Evolutionary conservation across 1,284 basidiomycete genomes (phyloP), one percentile per base, ranked within the genome.

Genomic region (Taiwanofungus camphoratus): DNA sequence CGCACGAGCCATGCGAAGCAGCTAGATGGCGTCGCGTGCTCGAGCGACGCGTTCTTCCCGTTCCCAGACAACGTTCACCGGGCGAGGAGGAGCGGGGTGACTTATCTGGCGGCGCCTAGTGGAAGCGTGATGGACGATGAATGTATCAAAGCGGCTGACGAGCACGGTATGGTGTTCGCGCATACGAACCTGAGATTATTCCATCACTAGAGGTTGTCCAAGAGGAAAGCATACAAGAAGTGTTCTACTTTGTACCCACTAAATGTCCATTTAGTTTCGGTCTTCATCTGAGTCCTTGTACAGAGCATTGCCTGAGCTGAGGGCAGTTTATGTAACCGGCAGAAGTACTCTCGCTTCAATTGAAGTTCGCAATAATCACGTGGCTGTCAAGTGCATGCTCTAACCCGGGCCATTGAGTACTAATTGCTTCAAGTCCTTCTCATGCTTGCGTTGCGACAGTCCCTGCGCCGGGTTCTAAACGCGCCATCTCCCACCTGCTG

Each of bases 41-140:
- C 91, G 27, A 92, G 88, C 52, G 96, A 99, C 58, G 95, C 95
- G 45, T 99, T 99, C 77, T 99, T 99, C 90, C 95, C 95, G 30
- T 99, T 99, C 82, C 82, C 93, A 6, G 96, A 99, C 67, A 99
- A 99, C 59, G 95, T 99, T 32, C 88, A 97, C 65, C 76, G 95
- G 44, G 92, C 91, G 39, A 77, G 82, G 63, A 86, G 90, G 72
- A 93, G 90, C 51, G 95, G 95, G 1, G 92, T 92, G 39, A 81
- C 71, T 60, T 98, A 95, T 67, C 77, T 99, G 45, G 93, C 91
- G 22, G 96, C 96, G 3, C 93, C 95, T 1, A 86, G 87, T 42
- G 95, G 95, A 42, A 94, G 90, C 54, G 93, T 99, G 46, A 98
- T 98, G 95, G 95, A 99, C 60, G 81, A 69, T 39, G 92, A 93